Evolutionary conservation across 179 eudicot genomes (phyloP).

Genomic region (Drosera spatulata): DNA sequence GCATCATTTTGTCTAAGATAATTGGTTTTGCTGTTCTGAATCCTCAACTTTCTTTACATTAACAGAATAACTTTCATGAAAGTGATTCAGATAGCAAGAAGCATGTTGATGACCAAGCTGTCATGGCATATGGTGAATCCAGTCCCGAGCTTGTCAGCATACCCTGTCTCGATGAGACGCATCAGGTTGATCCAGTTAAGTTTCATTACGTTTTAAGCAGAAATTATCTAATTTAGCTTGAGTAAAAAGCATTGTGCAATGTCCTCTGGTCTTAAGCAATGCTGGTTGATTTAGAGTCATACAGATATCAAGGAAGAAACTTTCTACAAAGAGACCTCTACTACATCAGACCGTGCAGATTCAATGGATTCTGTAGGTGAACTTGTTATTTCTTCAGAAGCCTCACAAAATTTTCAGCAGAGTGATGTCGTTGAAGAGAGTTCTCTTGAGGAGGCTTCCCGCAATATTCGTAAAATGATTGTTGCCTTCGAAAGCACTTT

Average conservation of each 20-base stretch:
- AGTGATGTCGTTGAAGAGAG: constrained; percentile 23
- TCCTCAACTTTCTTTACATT: constrained; percentile 31
- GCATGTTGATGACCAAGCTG: constrained; percentile 14
- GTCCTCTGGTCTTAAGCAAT: constrained; percentile 12
- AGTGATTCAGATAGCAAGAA: constrained; percentile 11
- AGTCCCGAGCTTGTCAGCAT: constrained; percentile 6
- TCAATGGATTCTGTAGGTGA: constrained; percentile 4
- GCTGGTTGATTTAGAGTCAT: constrained; percentile 24
- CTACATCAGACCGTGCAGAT: neutral
- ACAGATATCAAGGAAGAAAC: constrained; percentile 21
- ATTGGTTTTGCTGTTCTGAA: constrained; percentile 17
- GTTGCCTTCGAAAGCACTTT: constrained; percentile 59
- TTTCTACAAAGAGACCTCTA: constrained; percentile 8
- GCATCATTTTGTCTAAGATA: constrained; percentile 5
- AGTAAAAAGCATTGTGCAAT: neutral
- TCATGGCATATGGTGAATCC: neutral
- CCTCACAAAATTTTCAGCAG: constrained; percentile 13
- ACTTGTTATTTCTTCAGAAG: constrained; percentile 4
- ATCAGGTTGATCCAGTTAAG: constrained; percentile 25
- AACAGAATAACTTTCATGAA: constrained; percentile 11
- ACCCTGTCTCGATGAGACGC: neutral
- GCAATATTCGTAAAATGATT: constrained; percentile 61
- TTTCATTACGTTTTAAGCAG: constrained; percentile 6
- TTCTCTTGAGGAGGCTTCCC: constrained; percentile 35
- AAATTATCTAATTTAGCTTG: neutral